Evolutionary conservation across 805 yeast species (phyloP).

Genomic region (Wickerhamiella australiensis): DNA sequence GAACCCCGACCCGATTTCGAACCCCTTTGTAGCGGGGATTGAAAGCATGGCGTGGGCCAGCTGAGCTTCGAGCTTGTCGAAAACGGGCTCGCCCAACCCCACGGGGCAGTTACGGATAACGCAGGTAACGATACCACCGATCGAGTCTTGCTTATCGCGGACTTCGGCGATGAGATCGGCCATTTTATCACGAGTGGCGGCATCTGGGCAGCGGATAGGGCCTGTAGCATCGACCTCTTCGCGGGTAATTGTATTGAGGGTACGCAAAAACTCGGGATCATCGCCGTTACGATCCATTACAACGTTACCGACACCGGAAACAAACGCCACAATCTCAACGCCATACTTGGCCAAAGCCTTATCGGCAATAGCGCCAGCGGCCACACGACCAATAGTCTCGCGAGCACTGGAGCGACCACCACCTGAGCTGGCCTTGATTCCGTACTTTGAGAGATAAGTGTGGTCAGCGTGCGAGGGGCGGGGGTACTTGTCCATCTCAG

Average conservation of each 20-base stretch:
- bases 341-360: slow-evolving; percentile 65
- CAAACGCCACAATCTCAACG: slow-evolving; percentile 94
- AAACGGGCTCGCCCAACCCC: slow-evolving; percentile 97
- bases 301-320: slow-evolving; percentile 77
- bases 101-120: slow-evolving; percentile 86
- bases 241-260: slow-evolving; percentile 68
- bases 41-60: slow-evolving; percentile 97
- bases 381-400: slow-evolving; percentile 97
- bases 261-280: slow-evolving; percentile 49
- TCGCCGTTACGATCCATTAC: slow-evolving; percentile 63
- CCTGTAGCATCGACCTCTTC: slow-evolving; percentile 78
- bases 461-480: slow-evolving; percentile 97
- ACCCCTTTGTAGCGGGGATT: slow-evolving; percentile 95
- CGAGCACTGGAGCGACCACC: slow-evolving; percentile 97
- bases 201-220: slow-evolving; percentile 90
- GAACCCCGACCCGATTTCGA: slow-evolving; percentile 95
- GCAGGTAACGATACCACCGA: slow-evolving; percentile 97
- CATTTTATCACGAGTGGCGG: slow-evolving; percentile 60
- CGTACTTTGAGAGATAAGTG: slow-evolving; percentile 84
- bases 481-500: slow-evolving; percentile 89
- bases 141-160: slow-evolving; percentile 79
- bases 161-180: slow-evolving; percentile 73
- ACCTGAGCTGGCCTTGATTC: slow-evolving; percentile 86
- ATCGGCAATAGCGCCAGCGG: slow-evolving; percentile 98
- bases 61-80: slow-evolving; percentile 89